Conservation (phyloP, 2,329 filamentous ascomycete genomes). For the Fusarium vanettenii region DNA sequence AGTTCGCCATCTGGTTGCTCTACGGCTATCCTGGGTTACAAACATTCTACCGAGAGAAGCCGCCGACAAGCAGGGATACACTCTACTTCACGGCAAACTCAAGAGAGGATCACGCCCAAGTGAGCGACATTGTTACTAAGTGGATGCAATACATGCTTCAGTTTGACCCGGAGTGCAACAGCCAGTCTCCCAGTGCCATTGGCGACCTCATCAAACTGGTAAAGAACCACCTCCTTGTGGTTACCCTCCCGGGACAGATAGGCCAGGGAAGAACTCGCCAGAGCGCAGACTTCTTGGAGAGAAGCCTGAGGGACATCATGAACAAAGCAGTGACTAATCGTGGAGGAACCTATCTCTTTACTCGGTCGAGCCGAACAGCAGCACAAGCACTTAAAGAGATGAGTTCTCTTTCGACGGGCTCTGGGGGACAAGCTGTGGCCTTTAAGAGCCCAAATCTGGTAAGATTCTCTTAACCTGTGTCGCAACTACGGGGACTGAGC, state of each 20-base stretch:
- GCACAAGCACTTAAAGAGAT: background rate
- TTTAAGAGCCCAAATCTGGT: constrained; percentile 15
- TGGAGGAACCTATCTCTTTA: constrained; percentile 10
- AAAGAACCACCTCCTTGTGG: constrained; percentile 12
- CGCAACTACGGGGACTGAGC: background rate
- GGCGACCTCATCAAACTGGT: constrained; percentile 14
- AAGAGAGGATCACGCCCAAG: background rate
- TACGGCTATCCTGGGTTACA: constrained; percentile 26
- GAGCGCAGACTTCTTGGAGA: constrained; percentile 1
- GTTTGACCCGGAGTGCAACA: constrained; percentile 19
- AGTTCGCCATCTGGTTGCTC: constrained; percentile 45
- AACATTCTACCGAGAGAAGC: constrained; percentile 1
- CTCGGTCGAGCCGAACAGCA: background rate
- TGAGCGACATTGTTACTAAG: background rate
- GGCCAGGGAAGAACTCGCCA: background rate
- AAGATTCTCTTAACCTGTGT: background rate
- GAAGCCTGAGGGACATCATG: background rate
- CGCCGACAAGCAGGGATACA: background rate
- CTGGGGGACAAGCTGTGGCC: too few species aligned
- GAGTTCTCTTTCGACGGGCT: background rate
- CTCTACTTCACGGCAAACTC: background rate
- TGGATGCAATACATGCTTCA: constrained; percentile 10
- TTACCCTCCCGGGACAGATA: background rate
- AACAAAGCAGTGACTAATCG: background rate
- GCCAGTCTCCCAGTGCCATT: background rate